Conservation (phyloP, 495 filamentous ascomycete species). For the Barbatosphaeria neglecta region DNA sequence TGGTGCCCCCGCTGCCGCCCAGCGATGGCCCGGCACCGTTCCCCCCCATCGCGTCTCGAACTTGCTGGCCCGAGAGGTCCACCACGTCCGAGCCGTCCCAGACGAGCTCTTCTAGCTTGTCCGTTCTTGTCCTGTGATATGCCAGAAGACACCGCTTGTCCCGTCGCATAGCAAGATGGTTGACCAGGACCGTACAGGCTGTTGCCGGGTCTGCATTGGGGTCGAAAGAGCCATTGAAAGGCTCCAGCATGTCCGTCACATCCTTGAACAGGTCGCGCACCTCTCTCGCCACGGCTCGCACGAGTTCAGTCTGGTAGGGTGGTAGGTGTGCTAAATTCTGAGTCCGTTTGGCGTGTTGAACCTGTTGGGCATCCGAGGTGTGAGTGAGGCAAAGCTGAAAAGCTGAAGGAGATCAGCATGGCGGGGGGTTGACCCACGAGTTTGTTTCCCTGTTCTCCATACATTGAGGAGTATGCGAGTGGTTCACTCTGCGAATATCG, state of each 20-base stretch:
- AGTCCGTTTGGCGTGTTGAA: slow-evolving; percentile 94
- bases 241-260: slow-evolving; percentile 65
- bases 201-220: slow-evolving; percentile 72
- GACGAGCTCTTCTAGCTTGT: slow-evolving; percentile 88
- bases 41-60: slow-evolving; percentile 13
- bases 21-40: slow-evolving; percentile 16
- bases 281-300: slow-evolving; percentile 78
- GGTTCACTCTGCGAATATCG: no score
- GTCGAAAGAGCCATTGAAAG: slow-evolving; percentile 75
- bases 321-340: slow-evolving; percentile 80
- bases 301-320: slow-evolving; percentile 85
- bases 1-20: slow-evolving; percentile 39
- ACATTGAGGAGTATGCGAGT: slow-evolving; percentile 47
- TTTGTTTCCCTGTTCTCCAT: slow-evolving; percentile 85
- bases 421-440: slow-evolving; percentile 36
- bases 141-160: slow-evolving; percentile 95
- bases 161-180: slow-evolving; percentile 87
- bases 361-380: slow-evolving; percentile 54
- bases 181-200: slow-evolving; percentile 79
- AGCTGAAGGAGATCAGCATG: slow-evolving; percentile 3
- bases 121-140: slow-evolving; percentile 80
- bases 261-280: slow-evolving; percentile 91
- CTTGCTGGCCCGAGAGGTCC: slow-evolving; percentile 33
- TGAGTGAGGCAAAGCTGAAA: no score
- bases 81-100: slow-evolving; percentile 78